Conservation (phyloP, 2,329 filamentous ascomycete species). For the Neonectria faginata region DNA sequence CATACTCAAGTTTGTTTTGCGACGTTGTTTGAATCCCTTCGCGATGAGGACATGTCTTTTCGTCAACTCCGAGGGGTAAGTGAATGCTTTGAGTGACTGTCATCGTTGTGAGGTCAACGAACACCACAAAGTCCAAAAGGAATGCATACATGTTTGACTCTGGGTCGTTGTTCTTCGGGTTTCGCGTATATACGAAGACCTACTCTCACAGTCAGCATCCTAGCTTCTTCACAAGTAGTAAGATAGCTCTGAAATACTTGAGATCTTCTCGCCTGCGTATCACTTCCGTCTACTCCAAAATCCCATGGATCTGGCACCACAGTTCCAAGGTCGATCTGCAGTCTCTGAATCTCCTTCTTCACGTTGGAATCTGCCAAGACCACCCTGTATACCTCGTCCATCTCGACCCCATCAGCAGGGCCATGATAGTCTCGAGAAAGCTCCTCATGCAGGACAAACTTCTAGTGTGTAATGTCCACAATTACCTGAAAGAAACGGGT, state of each 20-base stretch:
- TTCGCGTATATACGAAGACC: slow-evolving; percentile 23
- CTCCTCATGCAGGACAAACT: slow-evolving; percentile 2
- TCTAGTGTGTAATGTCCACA: too few relatives aligned
- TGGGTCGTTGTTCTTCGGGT: slow-evolving; percentile 21
- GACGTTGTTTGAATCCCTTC: not conserved
- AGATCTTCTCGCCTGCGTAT: slow-evolving; percentile 25
- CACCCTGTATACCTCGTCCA: slow-evolving; percentile 17
- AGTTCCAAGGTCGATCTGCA: slow-evolving; percentile 13
- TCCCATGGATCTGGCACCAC: slow-evolving; percentile 31
- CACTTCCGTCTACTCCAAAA: slow-evolving; percentile 27
- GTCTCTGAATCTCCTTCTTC: slow-evolving; percentile 23
- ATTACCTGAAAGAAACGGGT: too few relatives aligned
- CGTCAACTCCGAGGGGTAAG: slow-evolving; percentile 15
- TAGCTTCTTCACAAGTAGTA: too few relatives aligned
- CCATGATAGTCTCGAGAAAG: slow-evolving; percentile 31
- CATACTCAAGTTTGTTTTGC: slow-evolving; percentile 47
- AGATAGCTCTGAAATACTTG: slow-evolving; percentile 6
- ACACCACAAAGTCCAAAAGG: slow-evolving; percentile 17
- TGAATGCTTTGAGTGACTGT: slow-evolving; percentile 12
- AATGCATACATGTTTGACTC: slow-evolving; percentile 22
- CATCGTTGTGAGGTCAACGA: slow-evolving; percentile 10
- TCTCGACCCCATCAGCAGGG: slow-evolving; percentile 24
- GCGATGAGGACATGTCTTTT: slow-evolving; percentile 10
- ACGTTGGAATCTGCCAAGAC: slow-evolving; percentile 25
- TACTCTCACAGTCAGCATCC: not conserved